Base-by-base conservation (phyloP, 73 alveolate species). In the Vitrella brassicaformis region DNA sequence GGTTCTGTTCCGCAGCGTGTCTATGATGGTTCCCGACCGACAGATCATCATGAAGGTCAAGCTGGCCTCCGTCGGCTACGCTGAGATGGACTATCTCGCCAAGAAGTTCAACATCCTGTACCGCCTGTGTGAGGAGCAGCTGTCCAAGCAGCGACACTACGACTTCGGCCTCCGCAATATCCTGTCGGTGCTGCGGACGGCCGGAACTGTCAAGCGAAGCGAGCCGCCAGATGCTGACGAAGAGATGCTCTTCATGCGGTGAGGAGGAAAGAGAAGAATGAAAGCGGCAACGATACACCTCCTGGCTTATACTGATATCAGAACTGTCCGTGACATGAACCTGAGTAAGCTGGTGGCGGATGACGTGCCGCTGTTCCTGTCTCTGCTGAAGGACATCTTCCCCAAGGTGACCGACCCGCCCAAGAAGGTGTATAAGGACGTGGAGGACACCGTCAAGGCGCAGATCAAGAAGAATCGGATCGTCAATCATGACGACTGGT, bases 11-110 rank as follows among this genome's bases (percentile, higher is more conserved):
- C 94, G 99, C 90, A 96, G 98, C 70, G 99, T 97, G 64, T 73
- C 98, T 67, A 97, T 97, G 99, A 97, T 97, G 99, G 98, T 95
- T 81, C 99, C 99, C 47, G 92, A 97, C 84, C 90, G 98, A 87
- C 96, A 95, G 94, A 92, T 94, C 77, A 97, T 97, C 88, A 95
- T 97, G 84, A 94, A 97, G 90, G 99, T 94, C 90, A 97, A 97
- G 91, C 93, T 97, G 71, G 98, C 99, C 81, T 95, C 99, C n/a
- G 98, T 93, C 69, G 99, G 99, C 0, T 97, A 93, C 82, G 84
- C 90, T 28, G 81, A 88, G 28, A 87, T 90, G 75, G 99, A 94
- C 68, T 91, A 90, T 68, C 89, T 97, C 82, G 92, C 98, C 31
- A 97, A 97, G 92, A 97, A 97, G 85, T 97, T 97, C 98, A 95